Evolutionary conservation across 345 rosid genomes (phyloP), one percentile per base, ranked within the genome.

Genomic region (Camelina sativa): DNA sequence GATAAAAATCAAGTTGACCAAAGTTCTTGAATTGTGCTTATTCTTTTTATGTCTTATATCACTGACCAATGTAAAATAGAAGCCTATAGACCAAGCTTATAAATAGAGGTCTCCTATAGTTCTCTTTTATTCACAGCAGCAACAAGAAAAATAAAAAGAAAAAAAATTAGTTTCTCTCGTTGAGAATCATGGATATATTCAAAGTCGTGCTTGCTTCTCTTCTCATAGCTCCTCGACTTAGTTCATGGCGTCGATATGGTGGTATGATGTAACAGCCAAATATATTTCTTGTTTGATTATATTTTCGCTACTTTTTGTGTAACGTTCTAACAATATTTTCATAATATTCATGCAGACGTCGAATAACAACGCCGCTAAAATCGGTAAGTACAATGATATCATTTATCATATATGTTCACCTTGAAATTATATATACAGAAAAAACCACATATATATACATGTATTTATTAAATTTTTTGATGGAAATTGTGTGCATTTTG

Each of bases 161-260:
- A 23, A 55, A 28, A 4, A 54, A 70, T 22, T 46, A 54, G 30
- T 28, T 11, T 40, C 32, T 57, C 7, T 30, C 20, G n/a, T 37
- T 2, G 0, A 50, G 54, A 8, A 50, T 50, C 17, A 85, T 86
- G 93, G 85, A 80, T 38, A 28, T 73, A 17, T 64, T 76, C 11
- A 82, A 67, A 71, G 47, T 76, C 66, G 40, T 82, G 11, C 17
- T 80, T 37, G 84, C 86, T 68, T 80, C 82, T 41, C 67, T 83
- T 76, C 79, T 87, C 72, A 50, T 83, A 66, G 85, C 87, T 56
- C 46, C 73, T 83, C 54, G 77, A 77, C 46, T 46, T 79, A 6
- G 82, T 58, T 16, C 79, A 77, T 51, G 86, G 86, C 28, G 17
- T 17, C 17, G 83, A 67, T 72, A 25, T 8, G 20, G 60, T 63